Conservation (phyloP, 495 filamentous ascomycete species). For the Xylaria telfairii region DNA sequence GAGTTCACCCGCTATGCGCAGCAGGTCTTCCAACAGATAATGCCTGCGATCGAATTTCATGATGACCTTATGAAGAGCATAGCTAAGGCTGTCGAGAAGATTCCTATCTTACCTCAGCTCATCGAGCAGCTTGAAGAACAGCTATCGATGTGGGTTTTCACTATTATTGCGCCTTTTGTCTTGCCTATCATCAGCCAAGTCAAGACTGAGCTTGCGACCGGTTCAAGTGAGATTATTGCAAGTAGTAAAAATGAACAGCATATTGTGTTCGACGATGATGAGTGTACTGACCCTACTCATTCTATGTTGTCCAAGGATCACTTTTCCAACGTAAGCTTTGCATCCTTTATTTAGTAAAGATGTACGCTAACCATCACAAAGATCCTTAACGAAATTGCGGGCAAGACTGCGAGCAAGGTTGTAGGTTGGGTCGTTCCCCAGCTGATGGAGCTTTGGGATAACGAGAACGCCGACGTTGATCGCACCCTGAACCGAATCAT, state of each 20-base stretch:
- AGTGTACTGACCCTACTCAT: constrained; percentile 80
- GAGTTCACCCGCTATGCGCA: constrained; percentile 72
- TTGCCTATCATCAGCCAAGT: constrained; percentile 84
- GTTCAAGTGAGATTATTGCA: constrained; percentile 84
- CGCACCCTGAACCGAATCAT: constrained; percentile 75
- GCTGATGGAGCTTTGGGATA: constrained; percentile 84
- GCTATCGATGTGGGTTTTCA: constrained; percentile 85
- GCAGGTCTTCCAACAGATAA: constrained; percentile 73
- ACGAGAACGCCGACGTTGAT: constrained; percentile 70
- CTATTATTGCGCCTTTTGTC: constrained; percentile 82
- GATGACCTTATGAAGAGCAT: constrained; percentile 83
- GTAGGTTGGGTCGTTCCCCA: constrained; percentile 85
- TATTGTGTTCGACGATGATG: constrained; percentile 82
- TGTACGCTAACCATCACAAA: constrained; percentile 40
- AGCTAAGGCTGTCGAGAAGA: constrained; percentile 74
- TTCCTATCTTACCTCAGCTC: constrained; percentile 78
- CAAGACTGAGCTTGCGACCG: constrained; percentile 81
- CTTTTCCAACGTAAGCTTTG: constrained; percentile 67
- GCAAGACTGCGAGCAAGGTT: constrained; percentile 76
- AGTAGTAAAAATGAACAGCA: constrained; percentile 79
- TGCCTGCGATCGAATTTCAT: constrained; percentile 86
- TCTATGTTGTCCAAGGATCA: constrained; percentile 97
- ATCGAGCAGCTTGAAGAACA: constrained; percentile 81
- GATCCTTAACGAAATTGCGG: constrained; percentile 87
- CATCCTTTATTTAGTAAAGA: constrained; percentile 18